phyloP scores from a whole-genome alignment of 768 basidiomycete genomes.

The Tricholoma sp. region DNA sequence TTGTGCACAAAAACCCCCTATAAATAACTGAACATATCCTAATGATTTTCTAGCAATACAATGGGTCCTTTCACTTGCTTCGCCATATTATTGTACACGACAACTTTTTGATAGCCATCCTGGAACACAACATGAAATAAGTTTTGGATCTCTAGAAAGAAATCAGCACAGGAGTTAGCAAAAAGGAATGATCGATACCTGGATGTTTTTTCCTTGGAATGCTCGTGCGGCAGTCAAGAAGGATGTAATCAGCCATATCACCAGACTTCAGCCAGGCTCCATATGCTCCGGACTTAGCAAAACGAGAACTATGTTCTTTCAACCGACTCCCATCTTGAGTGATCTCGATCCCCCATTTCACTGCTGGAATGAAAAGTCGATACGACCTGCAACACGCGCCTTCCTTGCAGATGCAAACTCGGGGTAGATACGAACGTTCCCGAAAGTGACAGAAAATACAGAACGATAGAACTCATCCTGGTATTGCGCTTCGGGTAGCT shows the following conservation, averaged over 20 bases:
- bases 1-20: not conserved
- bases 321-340: conserved; percentile 4
- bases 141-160: not conserved
- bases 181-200: not conserved
- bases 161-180: not conserved
- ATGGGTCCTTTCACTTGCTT: too few relatives aligned
- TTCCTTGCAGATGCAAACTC: conserved; percentile 2
- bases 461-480: too few relatives aligned
- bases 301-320: not conserved
- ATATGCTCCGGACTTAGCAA: too few relatives aligned
- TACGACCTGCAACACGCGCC: not conserved
- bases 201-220: not conserved
- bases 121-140: not conserved
- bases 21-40: not conserved
- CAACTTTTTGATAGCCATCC: not conserved
- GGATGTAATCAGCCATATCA: not conserved
- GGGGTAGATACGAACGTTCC: conserved; percentile 3
- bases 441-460: conserved; percentile 2
- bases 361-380: conserved; percentile 5
- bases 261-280: not conserved
- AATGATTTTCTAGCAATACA: not conserved
- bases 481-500: conserved; percentile 8
- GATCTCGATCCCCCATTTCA: conserved; percentile 7
- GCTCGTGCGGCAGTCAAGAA: not conserved
- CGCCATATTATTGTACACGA: not conserved